phyloP scores from a whole-genome alignment of 192 early-diverging fungal genomes.

The Coemansia sp. region DNA sequence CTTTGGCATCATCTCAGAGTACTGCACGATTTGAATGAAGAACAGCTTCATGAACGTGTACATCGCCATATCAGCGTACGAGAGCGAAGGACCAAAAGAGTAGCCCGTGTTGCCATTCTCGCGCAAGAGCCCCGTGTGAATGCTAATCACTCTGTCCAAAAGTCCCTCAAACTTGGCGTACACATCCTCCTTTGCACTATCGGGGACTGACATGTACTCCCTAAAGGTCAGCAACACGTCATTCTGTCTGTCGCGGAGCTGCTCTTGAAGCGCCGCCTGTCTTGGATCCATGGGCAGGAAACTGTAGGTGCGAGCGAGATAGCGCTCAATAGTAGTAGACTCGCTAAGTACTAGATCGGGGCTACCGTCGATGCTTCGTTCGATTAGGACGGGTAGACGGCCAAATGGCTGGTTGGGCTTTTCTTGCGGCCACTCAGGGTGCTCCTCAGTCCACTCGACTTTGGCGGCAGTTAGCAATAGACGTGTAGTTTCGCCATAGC shows the following conservation, averaged over 20 bases:
- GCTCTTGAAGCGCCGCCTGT: constrained; percentile 35
- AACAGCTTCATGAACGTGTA: constrained; percentile 29
- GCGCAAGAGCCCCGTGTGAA: constrained; percentile 43
- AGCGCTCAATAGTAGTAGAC: constrained; percentile 58
- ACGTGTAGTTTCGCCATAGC: constrained; percentile 29
- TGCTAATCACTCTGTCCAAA: constrained; percentile 25
- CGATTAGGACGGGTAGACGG: constrained; percentile 37
- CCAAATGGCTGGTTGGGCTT: constrained; percentile 45
- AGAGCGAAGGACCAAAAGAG: constrained; percentile 48
- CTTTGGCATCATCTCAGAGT: constrained; percentile 5
- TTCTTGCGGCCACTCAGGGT: constrained; percentile 36
- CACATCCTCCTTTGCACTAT: background rate
- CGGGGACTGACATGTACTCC: background rate
- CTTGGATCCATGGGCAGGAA: constrained; percentile 35
- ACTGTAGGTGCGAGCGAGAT: constrained; percentile 57
- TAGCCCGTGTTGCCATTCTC: constrained; percentile 61
- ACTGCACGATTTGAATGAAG: background rate
- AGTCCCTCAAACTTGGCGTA: constrained; percentile 23
- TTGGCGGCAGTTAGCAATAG: constrained; percentile 45
- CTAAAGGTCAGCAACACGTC: constrained; percentile 11
- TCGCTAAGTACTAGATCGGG: constrained; percentile 48
- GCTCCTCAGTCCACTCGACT: constrained; percentile 42
- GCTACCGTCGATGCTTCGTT: constrained; percentile 23
- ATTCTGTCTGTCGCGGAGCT: constrained; percentile 19
- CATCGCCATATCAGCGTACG: constrained; percentile 46